These are phyloP conservation scores for Boletus huronensis DNA, from an alignment of 768 basidiomycete genomes.

Conservation along the genomic window DNA sequence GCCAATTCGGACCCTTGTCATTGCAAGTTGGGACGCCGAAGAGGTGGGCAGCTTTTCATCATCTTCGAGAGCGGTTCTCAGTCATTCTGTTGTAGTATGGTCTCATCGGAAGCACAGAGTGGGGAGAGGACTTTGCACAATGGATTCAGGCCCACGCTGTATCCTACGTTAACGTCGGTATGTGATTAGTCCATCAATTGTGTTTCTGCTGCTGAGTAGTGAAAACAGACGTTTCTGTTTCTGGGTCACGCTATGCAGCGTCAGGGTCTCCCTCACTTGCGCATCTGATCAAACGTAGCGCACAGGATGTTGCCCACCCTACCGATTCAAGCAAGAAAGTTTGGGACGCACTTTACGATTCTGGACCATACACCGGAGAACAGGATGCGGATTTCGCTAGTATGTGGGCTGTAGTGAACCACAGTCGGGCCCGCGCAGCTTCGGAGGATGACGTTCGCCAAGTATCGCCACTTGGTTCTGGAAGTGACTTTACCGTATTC, in stretches of 20 bases:
- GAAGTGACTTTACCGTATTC: constrained; percentile 90
- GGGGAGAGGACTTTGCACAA: constrained; percentile 85
- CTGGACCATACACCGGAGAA: constrained; percentile 45
- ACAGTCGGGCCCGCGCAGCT: constrained; percentile 5
- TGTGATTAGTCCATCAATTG: constrained; percentile 4
- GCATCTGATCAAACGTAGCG: constrained; percentile 50
- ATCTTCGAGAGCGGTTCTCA: background rate
- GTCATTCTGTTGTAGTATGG: constrained; percentile 43
- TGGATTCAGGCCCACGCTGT: constrained; percentile 80
- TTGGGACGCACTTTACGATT: constrained; percentile 56
- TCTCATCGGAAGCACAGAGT: constrained; percentile 85
- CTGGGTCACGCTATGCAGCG: constrained; percentile 49
- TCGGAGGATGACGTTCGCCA: constrained; percentile 36
- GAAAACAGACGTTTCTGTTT: constrained; percentile 48
- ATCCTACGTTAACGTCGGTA: constrained; percentile 78
- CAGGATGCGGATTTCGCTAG: constrained; percentile 43
- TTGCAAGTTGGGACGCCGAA: constrained; percentile 81
- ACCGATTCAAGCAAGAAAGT: constrained; percentile 47
- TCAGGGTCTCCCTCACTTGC: constrained; percentile 64
- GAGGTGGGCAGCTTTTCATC: constrained; percentile 35
- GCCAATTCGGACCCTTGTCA: constrained; percentile 63
- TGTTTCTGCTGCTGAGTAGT: constrained; percentile 1
- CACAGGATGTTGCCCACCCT: constrained; percentile 55
- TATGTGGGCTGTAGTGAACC: constrained; percentile 38
- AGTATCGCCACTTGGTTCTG: constrained; percentile 66